These are phyloP conservation scores for Nicotiana sylvestris DNA, from an alignment of 257 asterid genomes.

Conservation along the genomic window DNA sequence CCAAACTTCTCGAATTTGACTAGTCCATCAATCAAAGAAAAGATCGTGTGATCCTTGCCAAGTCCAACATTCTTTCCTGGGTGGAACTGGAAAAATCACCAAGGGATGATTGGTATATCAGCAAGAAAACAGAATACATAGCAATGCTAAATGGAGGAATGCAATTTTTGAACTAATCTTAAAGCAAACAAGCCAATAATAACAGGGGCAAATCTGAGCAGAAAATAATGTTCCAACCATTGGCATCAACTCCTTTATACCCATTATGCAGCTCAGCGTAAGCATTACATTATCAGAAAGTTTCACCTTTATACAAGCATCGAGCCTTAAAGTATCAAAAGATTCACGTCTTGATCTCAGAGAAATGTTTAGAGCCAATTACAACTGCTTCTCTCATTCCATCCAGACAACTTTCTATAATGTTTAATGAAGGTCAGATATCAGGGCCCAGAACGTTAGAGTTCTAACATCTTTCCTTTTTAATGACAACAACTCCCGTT, in stretches of 20 bases:
- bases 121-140: constrained; percentile 10
- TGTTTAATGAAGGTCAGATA: background rate
- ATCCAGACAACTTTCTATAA: background rate
- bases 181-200: background rate
- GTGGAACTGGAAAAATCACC: constrained; percentile 56
- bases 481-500: background rate
- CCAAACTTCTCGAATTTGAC: constrained; percentile 80
- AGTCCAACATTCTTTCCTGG: constrained; percentile 94
- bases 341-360: background rate
- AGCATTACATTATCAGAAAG: background rate
- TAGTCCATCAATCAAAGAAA: constrained; percentile 41
- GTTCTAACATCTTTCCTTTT: background rate
- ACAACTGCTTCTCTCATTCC: background rate
- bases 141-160: background rate
- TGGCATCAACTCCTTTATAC: background rate
- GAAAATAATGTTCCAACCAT: background rate
- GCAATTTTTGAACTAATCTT: background rate
- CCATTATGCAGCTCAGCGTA: background rate
- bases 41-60: constrained; percentile 83
- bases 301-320: background rate
- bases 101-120: background rate
- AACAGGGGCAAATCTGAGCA: background rate
- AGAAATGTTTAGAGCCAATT: background rate
- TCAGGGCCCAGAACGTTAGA: background rate
- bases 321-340: background rate